Base-by-base conservation (phyloP, 345 rosid species). In the Citrus reticulata region DNA sequence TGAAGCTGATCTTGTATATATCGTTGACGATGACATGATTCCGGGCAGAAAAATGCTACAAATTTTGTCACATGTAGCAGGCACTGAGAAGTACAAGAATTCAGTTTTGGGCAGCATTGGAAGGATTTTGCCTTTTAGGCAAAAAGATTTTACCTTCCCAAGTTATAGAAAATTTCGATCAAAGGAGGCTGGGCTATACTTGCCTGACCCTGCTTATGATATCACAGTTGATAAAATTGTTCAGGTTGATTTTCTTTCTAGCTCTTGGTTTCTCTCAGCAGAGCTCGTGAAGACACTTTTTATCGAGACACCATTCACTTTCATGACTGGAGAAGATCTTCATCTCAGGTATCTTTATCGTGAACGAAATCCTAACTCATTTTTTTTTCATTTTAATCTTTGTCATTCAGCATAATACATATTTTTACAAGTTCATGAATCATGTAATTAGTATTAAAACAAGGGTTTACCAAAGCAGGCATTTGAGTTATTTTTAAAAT, bases 151-250 rank as follows among this genome's bases (percentile, higher is more conserved):
- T 27, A 94, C 97, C n/a, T 96, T 96, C 80, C 99, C 99, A 11
- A 96, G 99, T 76, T 96, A 96, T 58, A 74, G 99, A 78, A 96
- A 96, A 84, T 93, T 90, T 77, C 78, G 94, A 70, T 93, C 99
- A 0, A 96, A 93, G 79, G 99, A 96, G 84, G 99, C 99, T 0
- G 99, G 99, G 19, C 90, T 96, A 19, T 96, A 96, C 67, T 78
- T 96, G 83, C 99, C 99, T 73, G 99, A 96, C 83, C 99, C 99
- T 49, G 99, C 99, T 65, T 96, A 96, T 75, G 95, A 93, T 55
- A 90, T 96, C 25, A 94, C 95, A 6, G 82, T 91, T 27, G 90
- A 91, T 70, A 89, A 85, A 77, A 91, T 93, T 74, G 95, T 96
- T 81, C 97, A 94, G 88, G 99, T 96, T 27, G 99, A 96, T 84